Evolutionary conservation across 2,329 filamentous ascomycete species (phyloP).

Genomic region (Chrysosporium keratinophilum): DNA sequence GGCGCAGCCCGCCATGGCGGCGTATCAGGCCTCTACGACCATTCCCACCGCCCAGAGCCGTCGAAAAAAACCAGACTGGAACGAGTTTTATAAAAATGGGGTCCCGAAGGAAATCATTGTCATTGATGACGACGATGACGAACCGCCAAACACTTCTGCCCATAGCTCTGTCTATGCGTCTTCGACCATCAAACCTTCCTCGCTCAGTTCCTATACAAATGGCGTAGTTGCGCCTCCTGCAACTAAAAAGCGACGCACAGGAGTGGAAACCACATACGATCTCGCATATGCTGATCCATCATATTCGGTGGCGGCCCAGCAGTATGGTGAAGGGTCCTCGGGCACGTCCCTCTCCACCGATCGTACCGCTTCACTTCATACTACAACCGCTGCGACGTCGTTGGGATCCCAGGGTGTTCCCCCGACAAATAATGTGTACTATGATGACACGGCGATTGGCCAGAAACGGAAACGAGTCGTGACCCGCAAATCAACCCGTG

Average conservation of each 20-base stretch:
- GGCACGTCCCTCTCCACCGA: slow-evolving; percentile 70
- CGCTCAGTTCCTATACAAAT: slow-evolving; percentile 12
- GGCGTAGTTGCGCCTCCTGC: slow-evolving; percentile 34
- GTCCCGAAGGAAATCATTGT: slow-evolving; percentile 76
- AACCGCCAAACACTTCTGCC: slow-evolving; percentile 29
- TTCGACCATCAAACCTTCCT: slow-evolving; percentile 1
- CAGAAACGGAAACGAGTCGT: slow-evolving; percentile 77
- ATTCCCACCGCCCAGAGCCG: slow-evolving; percentile 17
- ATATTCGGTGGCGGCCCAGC: slow-evolving; percentile 64
- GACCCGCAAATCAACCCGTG: slow-evolving; percentile 67
- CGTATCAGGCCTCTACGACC: slow-evolving; percentile 12
- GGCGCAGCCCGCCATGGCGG: slow-evolving; percentile 9
- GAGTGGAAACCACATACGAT: slow-evolving; percentile 52
- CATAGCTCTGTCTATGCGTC: slow-evolving; percentile 1
- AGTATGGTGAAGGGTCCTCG: slow-evolving; percentile 54
- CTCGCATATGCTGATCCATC: slow-evolving; percentile 61
- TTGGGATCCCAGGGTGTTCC: slow-evolving; percentile 54
- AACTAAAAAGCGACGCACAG: slow-evolving; percentile 64
- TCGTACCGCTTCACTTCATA: slow-evolving; percentile 71
- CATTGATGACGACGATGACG: slow-evolving; percentile 51
- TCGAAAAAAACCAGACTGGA: slow-evolving; percentile 54
- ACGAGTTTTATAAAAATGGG: slow-evolving; percentile 71
- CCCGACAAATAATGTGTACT: slow-evolving; percentile 48
- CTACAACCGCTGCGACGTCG: slow-evolving; percentile 74
- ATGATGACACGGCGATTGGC: slow-evolving; percentile 59